phyloP scores from a whole-genome alignment of 257 asterid species.

The Fraxinus anomala region DNA sequence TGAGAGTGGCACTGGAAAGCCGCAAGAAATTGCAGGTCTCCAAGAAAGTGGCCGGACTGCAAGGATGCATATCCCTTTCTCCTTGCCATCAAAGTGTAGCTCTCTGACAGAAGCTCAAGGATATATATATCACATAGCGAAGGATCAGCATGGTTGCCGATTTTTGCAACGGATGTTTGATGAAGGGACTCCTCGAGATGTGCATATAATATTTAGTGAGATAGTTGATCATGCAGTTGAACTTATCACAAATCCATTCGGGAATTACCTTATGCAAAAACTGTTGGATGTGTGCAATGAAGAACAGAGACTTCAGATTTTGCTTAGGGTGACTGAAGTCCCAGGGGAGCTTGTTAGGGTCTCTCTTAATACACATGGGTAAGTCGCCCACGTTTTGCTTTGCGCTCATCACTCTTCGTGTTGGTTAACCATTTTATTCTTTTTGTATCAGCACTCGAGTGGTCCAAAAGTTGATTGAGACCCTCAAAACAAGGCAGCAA shows the following conservation, averaged over 20 bases:
- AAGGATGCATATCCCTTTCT: constrained; percentile 36
- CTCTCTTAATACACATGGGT: constrained; percentile 94
- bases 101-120: constrained; percentile 69
- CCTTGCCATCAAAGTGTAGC: constrained; percentile 44
- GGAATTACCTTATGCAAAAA: constrained; percentile 95
- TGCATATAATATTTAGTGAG: constrained; percentile 68
- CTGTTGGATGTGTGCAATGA: constrained; percentile 86
- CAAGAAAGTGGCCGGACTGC: constrained; percentile 33
- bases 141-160: constrained; percentile 95
- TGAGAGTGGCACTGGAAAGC: constrained; percentile 35
- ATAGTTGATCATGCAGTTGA: constrained; percentile 72
- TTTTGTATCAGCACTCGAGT: constrained; percentile 77
- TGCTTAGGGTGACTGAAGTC: constrained; percentile 65
- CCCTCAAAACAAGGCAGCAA: constrained; percentile 70
- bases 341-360: constrained; percentile 82
- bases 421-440: constrained; percentile 11
- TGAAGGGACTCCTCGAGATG: constrained; percentile 71
- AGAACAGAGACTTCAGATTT: constrained; percentile 76
- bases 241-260: constrained; percentile 91
- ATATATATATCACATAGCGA: constrained; percentile 52
- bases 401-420: constrained; percentile 11
- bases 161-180: constrained; percentile 84
- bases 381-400: constrained; percentile 24
- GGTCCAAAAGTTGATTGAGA: constrained; percentile 93
- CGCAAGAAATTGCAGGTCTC: constrained; percentile 38